Evolutionary conservation across 495 filamentous ascomycete genomes (phyloP).

Genomic region (Aspergillus sparsus): DNA sequence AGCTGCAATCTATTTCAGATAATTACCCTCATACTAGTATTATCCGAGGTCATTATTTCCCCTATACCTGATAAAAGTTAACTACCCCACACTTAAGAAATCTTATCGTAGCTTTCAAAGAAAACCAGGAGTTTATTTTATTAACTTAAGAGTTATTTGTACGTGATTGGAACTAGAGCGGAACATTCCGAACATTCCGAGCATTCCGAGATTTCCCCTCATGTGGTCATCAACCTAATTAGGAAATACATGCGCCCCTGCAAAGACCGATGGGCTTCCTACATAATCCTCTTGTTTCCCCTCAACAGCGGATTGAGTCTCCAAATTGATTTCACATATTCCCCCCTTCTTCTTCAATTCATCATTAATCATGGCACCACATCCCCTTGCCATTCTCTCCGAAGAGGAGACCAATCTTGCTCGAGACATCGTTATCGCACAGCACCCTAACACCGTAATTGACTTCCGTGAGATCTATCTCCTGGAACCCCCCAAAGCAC

Average conservation of each 20-base stretch:
- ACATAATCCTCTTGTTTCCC: slow-evolving; percentile 4
- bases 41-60: too few species aligned
- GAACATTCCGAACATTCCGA: slow-evolving; percentile 12
- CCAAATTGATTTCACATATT: background rate
- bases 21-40: too few species aligned
- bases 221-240: background rate
- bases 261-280: background rate
- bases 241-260: slow-evolving; percentile 7
- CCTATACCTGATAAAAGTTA: too few species aligned
- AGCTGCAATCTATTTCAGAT: too few species aligned
- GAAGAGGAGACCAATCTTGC: slow-evolving; percentile 50
- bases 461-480: slow-evolving; percentile 56
- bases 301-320: background rate
- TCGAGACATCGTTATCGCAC: slow-evolving; percentile 46
- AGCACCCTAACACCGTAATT: slow-evolving; percentile 45
- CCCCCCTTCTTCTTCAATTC: background rate
- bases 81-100: too few species aligned
- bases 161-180: background rate
- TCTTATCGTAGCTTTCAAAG: background rate
- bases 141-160: too few species aligned
- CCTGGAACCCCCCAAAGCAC: slow-evolving; percentile 52
- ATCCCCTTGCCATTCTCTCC: slow-evolving; percentile 51
- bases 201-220: slow-evolving; percentile 11
- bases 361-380: slow-evolving; percentile 31
- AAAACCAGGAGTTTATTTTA: too few species aligned